phyloP scores from a whole-genome alignment of 2,329 filamentous ascomycete species.

The Botryotinia convoluta region DNA sequence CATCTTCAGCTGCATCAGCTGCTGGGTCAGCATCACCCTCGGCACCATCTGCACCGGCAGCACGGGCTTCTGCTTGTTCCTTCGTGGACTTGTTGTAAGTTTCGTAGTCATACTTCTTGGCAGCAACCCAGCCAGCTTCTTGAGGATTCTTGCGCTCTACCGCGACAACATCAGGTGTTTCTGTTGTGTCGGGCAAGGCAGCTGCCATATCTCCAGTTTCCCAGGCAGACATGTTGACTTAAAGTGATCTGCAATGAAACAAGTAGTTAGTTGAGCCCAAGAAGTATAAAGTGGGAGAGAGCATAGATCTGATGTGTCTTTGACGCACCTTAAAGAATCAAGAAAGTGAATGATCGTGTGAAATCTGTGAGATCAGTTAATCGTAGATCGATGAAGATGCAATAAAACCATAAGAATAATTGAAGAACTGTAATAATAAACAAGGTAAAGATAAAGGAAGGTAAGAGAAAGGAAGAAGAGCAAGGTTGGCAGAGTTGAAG shows the following conservation, averaged over 20 bases:
- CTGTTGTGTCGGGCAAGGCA: constrained; percentile 35
- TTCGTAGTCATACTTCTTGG: constrained; percentile 36
- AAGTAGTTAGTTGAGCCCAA: not conserved
- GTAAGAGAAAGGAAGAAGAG: not conserved
- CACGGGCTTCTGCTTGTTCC: constrained; percentile 29
- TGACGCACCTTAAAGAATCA: not conserved
- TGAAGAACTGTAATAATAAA: no score
- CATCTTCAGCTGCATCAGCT: constrained; percentile 1
- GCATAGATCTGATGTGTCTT: not conserved
- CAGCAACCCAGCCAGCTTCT: constrained; percentile 36
- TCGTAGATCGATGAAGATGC: not conserved
- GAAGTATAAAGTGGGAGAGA: not conserved
- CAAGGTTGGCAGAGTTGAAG: not conserved
- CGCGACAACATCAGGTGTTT: constrained; percentile 15
- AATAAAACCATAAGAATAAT: not conserved
- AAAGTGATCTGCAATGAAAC: not conserved
- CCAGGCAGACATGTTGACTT: constrained; percentile 30
- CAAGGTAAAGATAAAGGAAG: not conserved
- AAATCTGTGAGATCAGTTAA: not conserved
- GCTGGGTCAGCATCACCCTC: not conserved
- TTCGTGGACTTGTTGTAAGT: constrained; percentile 35
- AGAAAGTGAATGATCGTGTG: not conserved
- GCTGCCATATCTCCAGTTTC: constrained; percentile 34
- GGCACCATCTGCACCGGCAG: constrained; percentile 13
- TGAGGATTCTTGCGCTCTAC: constrained; percentile 30